Evolutionary conservation across 495 filamentous ascomycete genomes (phyloP), one percentile per base, ranked within the genome.

Genomic region (Penicillium odoratum): DNA sequence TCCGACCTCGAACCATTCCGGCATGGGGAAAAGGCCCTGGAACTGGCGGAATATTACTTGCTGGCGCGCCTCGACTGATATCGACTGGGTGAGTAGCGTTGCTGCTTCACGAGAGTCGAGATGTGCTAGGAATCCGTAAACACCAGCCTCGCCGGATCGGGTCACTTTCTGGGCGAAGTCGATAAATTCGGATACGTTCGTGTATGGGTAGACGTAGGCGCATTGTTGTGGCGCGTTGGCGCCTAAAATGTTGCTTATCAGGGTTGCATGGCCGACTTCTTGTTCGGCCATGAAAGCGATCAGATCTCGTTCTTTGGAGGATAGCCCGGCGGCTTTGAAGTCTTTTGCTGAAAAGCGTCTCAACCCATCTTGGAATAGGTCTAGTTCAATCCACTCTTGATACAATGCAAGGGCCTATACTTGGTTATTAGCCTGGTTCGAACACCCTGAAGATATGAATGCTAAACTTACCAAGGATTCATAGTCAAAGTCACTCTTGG

Each of bases 1-100:
- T 26, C 89, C 89, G 9, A 84, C 79, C 70, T 92, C 84, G 69
- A 93, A 93, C 88, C 88, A 96, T 3, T 88, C 89, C 0, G 90
- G 86, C 88, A 90, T 92, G 3, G 91, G 89, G 72, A 89, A 89
- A 25, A 95, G 82, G 28, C 91, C 92, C 30, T 85, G 80, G 71
- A 95, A 90, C 61, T 96, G 91, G 25, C 91, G 88, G 81, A 94
- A 96, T 55, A 89, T 88, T 78, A 92, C 81, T 74, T 97, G 90
- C 74, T 96, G 92, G 3, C 92, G 86, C 13, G 89, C 88, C 63
- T 96, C 92, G n/a, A 85, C 88, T 25, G 89, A 82, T 71, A 97
- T 89, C 26, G 85, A 85, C 69, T 91, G 87, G 10, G 88, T 74
- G 1, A 96, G 80, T 18, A 96, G 72, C 62, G 86, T 84, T 0